These are phyloP conservation scores for Globisporangium emineosum DNA, from an alignment of 352 stramenopile genomes.

Conservation along the genomic window DNA sequence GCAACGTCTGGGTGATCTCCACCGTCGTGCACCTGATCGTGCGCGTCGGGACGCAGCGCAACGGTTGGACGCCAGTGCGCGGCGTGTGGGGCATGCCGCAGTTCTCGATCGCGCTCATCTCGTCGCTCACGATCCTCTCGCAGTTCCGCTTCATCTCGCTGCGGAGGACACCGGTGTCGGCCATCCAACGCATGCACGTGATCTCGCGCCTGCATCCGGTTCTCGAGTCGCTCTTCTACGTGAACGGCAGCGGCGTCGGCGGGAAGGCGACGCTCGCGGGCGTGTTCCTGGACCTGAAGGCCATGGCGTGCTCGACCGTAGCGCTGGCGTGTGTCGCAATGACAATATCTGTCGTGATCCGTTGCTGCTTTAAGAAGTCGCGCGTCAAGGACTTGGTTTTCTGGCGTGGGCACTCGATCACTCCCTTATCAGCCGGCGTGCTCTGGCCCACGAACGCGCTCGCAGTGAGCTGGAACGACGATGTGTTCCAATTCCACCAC, in stretches of 20 bases:
- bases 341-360: no score
- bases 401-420: not conserved
- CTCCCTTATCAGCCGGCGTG: not conserved
- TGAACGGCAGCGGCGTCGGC: no score
- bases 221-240: not conserved
- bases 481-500: slow-evolving; percentile 3
- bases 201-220: not conserved
- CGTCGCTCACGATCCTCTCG: slow-evolving; percentile 14
- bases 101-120: slow-evolving; percentile 24
- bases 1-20: slow-evolving; percentile 20
- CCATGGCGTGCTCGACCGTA: not conserved
- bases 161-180: not conserved
- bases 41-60: slow-evolving; percentile 5
- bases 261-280: not conserved
- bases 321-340: no score
- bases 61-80: no score
- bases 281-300: slow-evolving; percentile 2
- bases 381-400: not conserved
- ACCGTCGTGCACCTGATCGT: slow-evolving; percentile 15
- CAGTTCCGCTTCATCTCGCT: slow-evolving; percentile 10
- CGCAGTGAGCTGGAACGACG: slow-evolving; percentile 7
- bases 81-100: slow-evolving; percentile 15
- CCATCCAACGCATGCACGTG: no score
- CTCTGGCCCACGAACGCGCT: not conserved
- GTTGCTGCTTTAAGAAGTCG: not conserved